phyloP scores from a whole-genome alignment of 2,329 filamentous ascomycete species.

The Penicillium brevicompactum region DNA sequence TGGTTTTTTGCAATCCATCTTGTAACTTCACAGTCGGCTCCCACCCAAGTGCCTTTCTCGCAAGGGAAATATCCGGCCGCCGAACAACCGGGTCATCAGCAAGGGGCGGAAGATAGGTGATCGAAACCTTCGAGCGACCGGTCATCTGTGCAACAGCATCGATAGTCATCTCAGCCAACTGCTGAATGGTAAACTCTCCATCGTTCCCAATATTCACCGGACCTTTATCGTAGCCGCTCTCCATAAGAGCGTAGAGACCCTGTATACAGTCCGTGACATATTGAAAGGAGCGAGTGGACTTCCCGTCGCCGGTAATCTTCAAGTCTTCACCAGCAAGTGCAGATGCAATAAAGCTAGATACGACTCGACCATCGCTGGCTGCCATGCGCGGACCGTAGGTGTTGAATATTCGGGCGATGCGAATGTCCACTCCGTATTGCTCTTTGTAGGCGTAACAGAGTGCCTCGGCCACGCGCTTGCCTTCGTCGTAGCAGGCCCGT shows the following conservation, averaged over 20 bases:
- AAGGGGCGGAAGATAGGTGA: conserved; percentile 3
- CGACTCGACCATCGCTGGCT: conserved; percentile 33
- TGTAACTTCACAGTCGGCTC: conserved; percentile 23
- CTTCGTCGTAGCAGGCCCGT: conserved; percentile 47
- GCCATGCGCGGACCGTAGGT: conserved; percentile 37
- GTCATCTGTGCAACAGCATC: conserved; percentile 18
- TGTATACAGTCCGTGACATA: conserved; percentile 33
- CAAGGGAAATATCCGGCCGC: conserved; percentile 31
- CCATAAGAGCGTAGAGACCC: conserved; percentile 34
- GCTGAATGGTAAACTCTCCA: conserved; percentile 31
- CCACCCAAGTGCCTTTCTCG: conserved; percentile 29
- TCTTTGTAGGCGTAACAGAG: conserved; percentile 37
- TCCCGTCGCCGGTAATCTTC: conserved; percentile 33
- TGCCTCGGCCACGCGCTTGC: conserved; percentile 44
- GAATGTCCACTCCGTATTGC: conserved; percentile 29
- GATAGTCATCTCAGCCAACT: conserved; percentile 29
- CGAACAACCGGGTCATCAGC: conserved; percentile 11
- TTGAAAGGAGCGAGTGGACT: conserved; percentile 34
- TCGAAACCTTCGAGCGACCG: neutral
- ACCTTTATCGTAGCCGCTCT: conserved; percentile 22
- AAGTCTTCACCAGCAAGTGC: conserved; percentile 29
- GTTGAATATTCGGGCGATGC: conserved; percentile 39
- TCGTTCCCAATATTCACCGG: conserved; percentile 37
- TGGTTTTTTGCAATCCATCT: conserved; percentile 30
- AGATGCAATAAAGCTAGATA: conserved; percentile 36